Evolutionary conservation across 1,284 basidiomycete species (phyloP), one percentile per base, ranked within the genome.

Genomic region (Takashimella koratensis): DNA sequence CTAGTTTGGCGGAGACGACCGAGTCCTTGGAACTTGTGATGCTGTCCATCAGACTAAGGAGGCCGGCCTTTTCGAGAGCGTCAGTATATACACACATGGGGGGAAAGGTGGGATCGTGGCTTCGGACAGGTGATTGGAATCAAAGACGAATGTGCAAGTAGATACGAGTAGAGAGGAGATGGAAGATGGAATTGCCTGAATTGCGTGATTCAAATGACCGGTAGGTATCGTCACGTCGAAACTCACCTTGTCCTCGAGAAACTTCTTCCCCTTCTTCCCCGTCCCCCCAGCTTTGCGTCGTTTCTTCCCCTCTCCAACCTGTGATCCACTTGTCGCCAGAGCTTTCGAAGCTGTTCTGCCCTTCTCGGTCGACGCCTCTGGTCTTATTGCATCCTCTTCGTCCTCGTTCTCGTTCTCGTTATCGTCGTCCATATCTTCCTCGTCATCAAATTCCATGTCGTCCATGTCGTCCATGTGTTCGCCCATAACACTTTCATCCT

Each of bases 201-300:
- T n/a, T n/a, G n/a, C n/a, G 30, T 36, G 30, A 36, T 43, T 43
- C 20, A n/a, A 11, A 43, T 5, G 10, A 36, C 16, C 30, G 23
- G 2, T 5, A n/a, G n/a, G n/a, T n/a, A n/a, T n/a, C n/a, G n/a
- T n/a, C n/a, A n/a, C n/a, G n/a, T n/a, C n/a, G n/a, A n/a, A 45
- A 51, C 71, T 45, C 54, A 73, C 71, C 62, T 71, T 71, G 54
- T 69, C 69, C 49, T 74, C 72, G 8, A 74, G 54, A 57, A 74
- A 74, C 39, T 67, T 65, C 56, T 74, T 74, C 43, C 72, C 72
- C 57, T 74, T 74, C 61, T 74, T 74, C 10, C 67, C 66, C 16
- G 50, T 44, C 16, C 69, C 69, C 0, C 69, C 69, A 8, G 69
- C 69, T 53, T 66, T 68, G 4, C 68, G 43, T 30, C 19, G 43